Base-by-base conservation (phyloP, 768 basidiomycete species). In the Tephrocybe sp. region DNA sequence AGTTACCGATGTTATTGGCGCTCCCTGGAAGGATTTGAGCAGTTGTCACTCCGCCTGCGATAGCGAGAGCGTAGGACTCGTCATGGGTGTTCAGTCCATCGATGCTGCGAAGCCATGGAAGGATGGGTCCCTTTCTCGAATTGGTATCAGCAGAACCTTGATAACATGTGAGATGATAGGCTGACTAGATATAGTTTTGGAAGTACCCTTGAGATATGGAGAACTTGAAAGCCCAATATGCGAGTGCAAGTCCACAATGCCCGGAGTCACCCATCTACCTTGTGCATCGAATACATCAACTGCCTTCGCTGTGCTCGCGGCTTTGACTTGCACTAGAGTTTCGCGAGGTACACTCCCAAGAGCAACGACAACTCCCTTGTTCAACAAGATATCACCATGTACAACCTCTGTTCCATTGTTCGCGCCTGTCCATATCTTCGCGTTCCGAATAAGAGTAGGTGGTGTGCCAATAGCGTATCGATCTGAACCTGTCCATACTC, bases 81-180 rank as follows among this genome's bases (percentile, higher is more conserved):
- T 91, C 89, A 49, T 87, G 87, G 0, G 86, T 89, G 63, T 91
- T 89, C 54, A 91, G 61, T 0, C 78, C 87, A 53, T 91, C 87
- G 16, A 90, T 65, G 9, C 80, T 82, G 27, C 87, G 75, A 9
- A 91, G 65, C 82, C 82, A 87, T 2, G 86, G 84, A 25, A 75
- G 64, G 12, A 79, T 72, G 9, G 77, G 66, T 0, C 73, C 77
- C 7, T 80, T 72, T 9, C 53, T 25, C 1, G 86, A 88, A 62
- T 87, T 86, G 12, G 58, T 65, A 52, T 90, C 89, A 0, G 50
- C 41, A 1, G 81, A 71, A 28, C 82, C 76, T 69, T 25, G 35
- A 31, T 13, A 5, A 16, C 25, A 27, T 19, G n/a, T 22, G n/a
- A 35, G 45, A 12, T 9, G 26, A 12, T 19, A 25, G 18, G 30